These are phyloP conservation scores for Podaxis mareebaensis DNA, from an alignment of 768 basidiomycete species.

Conservation along the genomic window DNA sequence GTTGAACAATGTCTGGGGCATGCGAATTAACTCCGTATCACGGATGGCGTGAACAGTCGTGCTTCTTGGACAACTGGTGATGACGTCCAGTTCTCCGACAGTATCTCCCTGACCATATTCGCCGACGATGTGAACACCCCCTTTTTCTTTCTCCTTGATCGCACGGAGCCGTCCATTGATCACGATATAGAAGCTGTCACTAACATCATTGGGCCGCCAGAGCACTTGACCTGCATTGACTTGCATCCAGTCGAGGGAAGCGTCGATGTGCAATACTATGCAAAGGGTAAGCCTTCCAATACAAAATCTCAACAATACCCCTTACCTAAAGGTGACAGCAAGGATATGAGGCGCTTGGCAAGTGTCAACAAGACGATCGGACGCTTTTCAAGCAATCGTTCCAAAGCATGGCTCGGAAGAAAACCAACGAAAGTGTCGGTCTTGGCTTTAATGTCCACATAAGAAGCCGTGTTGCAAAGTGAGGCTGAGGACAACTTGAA, in stretches of 20 bases:
- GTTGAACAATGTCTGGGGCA: constrained; percentile 97
- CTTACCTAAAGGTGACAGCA: constrained; percentile 89
- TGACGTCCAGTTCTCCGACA: constrained; percentile 96
- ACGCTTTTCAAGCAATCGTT: constrained; percentile 86
- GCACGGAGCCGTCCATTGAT: constrained; percentile 95
- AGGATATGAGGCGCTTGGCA: constrained; percentile 93
- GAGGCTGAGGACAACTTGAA: constrained; percentile 57
- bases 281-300: neutral
- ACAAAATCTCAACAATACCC: constrained; percentile 1
- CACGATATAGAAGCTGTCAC: constrained; percentile 97
- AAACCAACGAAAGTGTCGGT: constrained; percentile 99
- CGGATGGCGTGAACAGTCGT: constrained; percentile 97
- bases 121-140: constrained; percentile 77
- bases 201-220: constrained; percentile 87
- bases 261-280: constrained; percentile 92
- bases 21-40: constrained; percentile 94
- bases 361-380: constrained; percentile 95
- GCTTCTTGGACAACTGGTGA: constrained; percentile 83
- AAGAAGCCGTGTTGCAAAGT: constrained; percentile 87
- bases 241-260: constrained; percentile 98
- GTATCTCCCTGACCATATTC: constrained; percentile 98
- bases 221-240: constrained; percentile 93
- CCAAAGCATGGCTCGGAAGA: constrained; percentile 83
- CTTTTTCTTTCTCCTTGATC: constrained; percentile 76
- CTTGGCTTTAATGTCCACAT: constrained; percentile 96